These are phyloP conservation scores for Rhynchosporium agropyri DNA, from an alignment of 2,329 filamentous ascomycete genomes.

Conservation along the genomic window DNA sequence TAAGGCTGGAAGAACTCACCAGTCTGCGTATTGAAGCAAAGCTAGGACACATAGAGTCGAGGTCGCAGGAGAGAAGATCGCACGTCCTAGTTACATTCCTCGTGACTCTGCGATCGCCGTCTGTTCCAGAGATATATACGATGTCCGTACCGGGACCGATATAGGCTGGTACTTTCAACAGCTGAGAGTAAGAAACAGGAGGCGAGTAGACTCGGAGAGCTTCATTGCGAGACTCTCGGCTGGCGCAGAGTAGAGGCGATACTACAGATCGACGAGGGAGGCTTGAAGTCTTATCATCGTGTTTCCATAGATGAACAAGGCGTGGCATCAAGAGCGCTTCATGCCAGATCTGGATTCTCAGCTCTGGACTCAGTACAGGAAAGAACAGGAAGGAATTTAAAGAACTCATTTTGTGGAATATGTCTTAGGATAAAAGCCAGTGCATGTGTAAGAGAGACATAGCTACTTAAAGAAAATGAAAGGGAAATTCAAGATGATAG, in stretches of 20 bases:
- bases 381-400: conserved; percentile 21
- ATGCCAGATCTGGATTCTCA: conserved; percentile 21
- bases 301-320: conserved; percentile 22
- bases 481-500: neutral
- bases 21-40: conserved; percentile 19
- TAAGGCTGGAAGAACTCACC: too few relatives aligned
- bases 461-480: neutral
- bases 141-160: conserved; percentile 26
- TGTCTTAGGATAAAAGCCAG: neutral
- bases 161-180: conserved; percentile 1
- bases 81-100: conserved; percentile 22
- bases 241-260: conserved; percentile 20
- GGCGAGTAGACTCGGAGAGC: conserved; percentile 18
- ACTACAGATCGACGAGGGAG: conserved; percentile 3
- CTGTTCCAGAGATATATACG: conserved; percentile 22
- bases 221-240: conserved; percentile 23
- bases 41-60: neutral
- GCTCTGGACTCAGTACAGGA: conserved; percentile 19
- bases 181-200: neutral
- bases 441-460: neutral
- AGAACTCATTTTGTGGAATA: neutral
- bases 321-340: conserved; percentile 20
- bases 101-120: conserved; percentile 1
- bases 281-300: neutral
- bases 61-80: conserved; percentile 13